phyloP scores from a whole-genome alignment of 306 rosid genomes.

The Sechiopsis laciniata region DNA sequence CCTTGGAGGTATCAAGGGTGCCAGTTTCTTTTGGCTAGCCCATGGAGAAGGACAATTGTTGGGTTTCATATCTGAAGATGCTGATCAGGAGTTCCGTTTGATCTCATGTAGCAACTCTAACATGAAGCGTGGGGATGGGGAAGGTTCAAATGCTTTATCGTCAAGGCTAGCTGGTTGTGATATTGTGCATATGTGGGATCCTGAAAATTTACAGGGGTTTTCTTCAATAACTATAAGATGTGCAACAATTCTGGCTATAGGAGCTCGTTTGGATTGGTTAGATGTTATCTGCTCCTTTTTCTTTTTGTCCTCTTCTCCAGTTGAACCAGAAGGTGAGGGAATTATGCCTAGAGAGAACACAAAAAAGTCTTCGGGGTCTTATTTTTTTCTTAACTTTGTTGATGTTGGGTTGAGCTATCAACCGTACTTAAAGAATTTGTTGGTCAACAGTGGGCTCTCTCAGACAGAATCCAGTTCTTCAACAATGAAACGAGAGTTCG shows the following conservation, averaged over 20 bases:
- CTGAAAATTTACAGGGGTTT: constrained; percentile 41
- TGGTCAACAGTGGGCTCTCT: constrained; percentile 35
- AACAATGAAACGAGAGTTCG: constrained; percentile 38
- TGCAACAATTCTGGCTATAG: constrained; percentile 68
- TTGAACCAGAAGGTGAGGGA: constrained; percentile 36
- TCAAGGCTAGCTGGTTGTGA: constrained; percentile 76
- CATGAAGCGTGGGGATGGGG: constrained; percentile 88
- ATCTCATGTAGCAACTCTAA: constrained; percentile 64
- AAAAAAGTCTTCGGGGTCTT: constrained; percentile 35
- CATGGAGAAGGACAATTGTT: constrained; percentile 83
- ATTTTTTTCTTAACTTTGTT: constrained; percentile 66
- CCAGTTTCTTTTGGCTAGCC: constrained; percentile 68
- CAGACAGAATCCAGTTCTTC: constrained; percentile 43
- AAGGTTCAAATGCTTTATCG: constrained; percentile 81
- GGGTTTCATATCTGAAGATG: constrained; percentile 55
- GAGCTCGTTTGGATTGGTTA: constrained; percentile 93
- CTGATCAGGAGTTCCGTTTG: constrained; percentile 71
- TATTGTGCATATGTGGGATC: constrained; percentile 66
- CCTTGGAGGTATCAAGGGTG: constrained; percentile 63
- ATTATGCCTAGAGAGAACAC: constrained; percentile 30
- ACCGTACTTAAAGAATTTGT: constrained; percentile 52
- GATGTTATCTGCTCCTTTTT: constrained; percentile 60
- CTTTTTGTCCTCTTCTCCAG: constrained; percentile 38
- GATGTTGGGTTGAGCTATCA: constrained; percentile 89
- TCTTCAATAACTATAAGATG: constrained; percentile 73